Evolutionary conservation across 768 basidiomycete species (phyloP), one percentile per base, ranked within the genome.

Genomic region (Trametes maxima): DNA sequence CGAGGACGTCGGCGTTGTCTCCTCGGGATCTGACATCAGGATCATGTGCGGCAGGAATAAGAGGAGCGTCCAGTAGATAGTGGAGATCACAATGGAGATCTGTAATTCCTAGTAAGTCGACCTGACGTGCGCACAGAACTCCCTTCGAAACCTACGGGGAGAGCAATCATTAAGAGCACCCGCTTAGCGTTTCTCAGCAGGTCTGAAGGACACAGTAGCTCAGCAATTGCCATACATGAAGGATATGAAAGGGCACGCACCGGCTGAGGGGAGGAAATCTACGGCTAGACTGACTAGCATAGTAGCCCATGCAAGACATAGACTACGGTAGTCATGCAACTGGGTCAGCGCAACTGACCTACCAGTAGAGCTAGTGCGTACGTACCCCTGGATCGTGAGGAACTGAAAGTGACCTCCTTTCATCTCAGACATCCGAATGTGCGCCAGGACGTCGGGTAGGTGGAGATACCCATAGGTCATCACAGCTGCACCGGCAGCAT

Each of bases 311-410:
- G 83, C 75, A 5, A 73, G 62, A 19, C 69, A 67, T 5, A 83
- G 73, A 2, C 73, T 77, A 63, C 35, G 51, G 2, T 7, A 22
- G n/a, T 3, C 10, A 40, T 36, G n/a, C 7, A 1, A 16, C n/a
- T n/a, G 14, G 25, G 25, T 33, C 33, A 17, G n/a, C 24, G n/a
- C 3, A 54, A n/a, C 21, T 37, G 19, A 1, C 43, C 16, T 24
- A 57, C 53, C 36, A 46, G 4, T 53, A 55, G 36, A 17, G 48
- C 40, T 19, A 47, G 35, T 42, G 24, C 11, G 17, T 25, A 68
- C 80, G 19, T 62, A 86, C 90, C 89, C 89, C 73, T 90, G 85
- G 65, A 92, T 89, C 0, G 92, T 94, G 55, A 94, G 75, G 68
- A 83, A 94, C 70, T 88, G 87, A 48, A 80, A 81, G 65, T 85